Conservation (phyloP, 352 stramenopile genomes). For the Phytophthora litchii region DNA sequence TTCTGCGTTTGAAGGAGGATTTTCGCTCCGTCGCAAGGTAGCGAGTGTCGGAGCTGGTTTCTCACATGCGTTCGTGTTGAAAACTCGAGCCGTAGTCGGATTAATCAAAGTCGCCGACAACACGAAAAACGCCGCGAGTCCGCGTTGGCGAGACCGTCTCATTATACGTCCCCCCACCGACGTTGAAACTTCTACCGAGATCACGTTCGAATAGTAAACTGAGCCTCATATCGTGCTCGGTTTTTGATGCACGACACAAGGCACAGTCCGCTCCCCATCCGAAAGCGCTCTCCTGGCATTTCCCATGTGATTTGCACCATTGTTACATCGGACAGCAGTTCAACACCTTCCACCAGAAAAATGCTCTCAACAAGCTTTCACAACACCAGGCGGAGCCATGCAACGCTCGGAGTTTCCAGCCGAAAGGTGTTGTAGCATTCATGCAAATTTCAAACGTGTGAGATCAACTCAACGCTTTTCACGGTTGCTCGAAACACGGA, state of each 20-base stretch:
- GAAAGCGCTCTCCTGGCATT: constrained; percentile 14
- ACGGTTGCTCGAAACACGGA: constrained; percentile 8
- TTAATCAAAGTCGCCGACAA: constrained; percentile 4
- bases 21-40: constrained; percentile 24
- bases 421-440: constrained; percentile 1
- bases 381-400: constrained; percentile 28
- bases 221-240: constrained; percentile 10
- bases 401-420: constrained; percentile 28
- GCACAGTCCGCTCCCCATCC: constrained; percentile 31
- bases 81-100: constrained; percentile 3
- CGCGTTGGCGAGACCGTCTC: constrained; percentile 26
- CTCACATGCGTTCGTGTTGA: constrained; percentile 22
- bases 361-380: constrained; percentile 15
- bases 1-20: constrained; percentile 23
- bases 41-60: constrained; percentile 32
- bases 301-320: constrained; percentile 21
- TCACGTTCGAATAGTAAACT: constrained; percentile 32
- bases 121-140: constrained; percentile 15
- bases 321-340: constrained; percentile 26
- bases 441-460: no score
- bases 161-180: constrained; percentile 16
- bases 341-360: constrained; percentile 12
- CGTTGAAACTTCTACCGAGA: constrained; percentile 17
- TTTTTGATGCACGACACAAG: constrained; percentile 24
- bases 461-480: not conserved